Conservation (phyloP, 164 flowering plant genomes). For the Sedum album region DNA sequence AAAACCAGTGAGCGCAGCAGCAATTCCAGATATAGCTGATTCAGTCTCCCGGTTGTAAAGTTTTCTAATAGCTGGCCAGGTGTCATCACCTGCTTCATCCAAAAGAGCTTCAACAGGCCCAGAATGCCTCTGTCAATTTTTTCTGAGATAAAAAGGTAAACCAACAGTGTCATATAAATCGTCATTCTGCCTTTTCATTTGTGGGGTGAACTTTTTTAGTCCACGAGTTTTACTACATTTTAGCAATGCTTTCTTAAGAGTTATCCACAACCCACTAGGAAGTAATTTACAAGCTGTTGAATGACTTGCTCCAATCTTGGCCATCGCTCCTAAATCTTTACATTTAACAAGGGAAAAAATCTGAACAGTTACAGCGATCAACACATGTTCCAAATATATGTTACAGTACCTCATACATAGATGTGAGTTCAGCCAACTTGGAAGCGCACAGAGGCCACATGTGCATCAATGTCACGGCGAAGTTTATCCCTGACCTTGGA, state of each 20-base stretch:
- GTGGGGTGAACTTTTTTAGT: neutral
- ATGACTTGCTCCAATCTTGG: neutral
- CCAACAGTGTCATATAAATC: neutral
- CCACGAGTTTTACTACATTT: too few species aligned
- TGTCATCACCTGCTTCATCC: slow-evolving; percentile 71
- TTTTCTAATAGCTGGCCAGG: slow-evolving; percentile 91
- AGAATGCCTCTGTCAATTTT: slow-evolving; percentile 66
- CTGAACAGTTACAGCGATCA: neutral
- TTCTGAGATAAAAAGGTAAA: slow-evolving; percentile 28
- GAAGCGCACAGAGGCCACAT: slow-evolving; percentile 62
- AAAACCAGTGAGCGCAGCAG: slow-evolving; percentile 73
- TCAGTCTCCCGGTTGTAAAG: slow-evolving; percentile 73
- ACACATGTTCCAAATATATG: neutral
- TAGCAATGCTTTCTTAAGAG: too few species aligned
- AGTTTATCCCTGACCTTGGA: slow-evolving; percentile 74
- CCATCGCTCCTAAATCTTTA: too few species aligned
- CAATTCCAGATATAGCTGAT: slow-evolving; percentile 58
- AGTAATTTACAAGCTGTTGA: neutral
- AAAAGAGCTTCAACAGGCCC: slow-evolving; percentile 90
- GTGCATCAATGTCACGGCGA: slow-evolving; percentile 81
- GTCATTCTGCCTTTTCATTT: neutral
- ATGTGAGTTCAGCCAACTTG: slow-evolving; percentile 67
- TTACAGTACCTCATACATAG: slow-evolving; percentile 55
- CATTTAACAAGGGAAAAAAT: too few species aligned
- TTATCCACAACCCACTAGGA: neutral